Evolutionary conservation across 176 grass and related monocot genomes (phyloP).

Genomic region (Triticum dicoccoides): DNA sequence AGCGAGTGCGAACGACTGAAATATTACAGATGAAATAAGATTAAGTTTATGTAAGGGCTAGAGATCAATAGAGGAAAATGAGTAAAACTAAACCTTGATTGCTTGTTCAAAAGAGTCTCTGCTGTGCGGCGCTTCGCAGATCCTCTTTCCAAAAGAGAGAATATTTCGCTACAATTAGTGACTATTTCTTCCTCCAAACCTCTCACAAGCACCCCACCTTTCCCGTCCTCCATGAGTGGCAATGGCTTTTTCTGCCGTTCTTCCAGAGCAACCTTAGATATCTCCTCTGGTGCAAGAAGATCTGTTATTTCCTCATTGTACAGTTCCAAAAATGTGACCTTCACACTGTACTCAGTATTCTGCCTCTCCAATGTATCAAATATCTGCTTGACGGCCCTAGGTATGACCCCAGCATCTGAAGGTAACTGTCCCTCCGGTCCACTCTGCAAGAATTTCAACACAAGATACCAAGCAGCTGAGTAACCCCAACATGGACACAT

Average conservation of each 20-base stretch:
- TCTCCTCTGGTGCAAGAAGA: conserved; percentile 90
- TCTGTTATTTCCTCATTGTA: conserved; percentile 99
- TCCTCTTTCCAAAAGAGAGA: conserved; percentile 90
- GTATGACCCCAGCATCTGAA: conserved; percentile 84
- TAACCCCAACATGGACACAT: not conserved
- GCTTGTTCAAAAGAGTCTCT: conserved; percentile 95
- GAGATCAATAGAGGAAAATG: not conserved
- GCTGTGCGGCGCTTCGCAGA: conserved; percentile 93
- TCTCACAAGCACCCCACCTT: conserved; percentile 93
- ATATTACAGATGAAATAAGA: conserved; percentile 25
- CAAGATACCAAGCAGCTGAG: not conserved
- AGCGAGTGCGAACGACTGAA: conserved; percentile 97
- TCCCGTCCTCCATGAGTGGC: conserved; percentile 98
- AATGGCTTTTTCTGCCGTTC: conserved; percentile 81
- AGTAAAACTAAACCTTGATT: conserved; percentile 82
- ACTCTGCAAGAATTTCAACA: conserved; percentile 47
- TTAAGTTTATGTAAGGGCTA: not conserved
- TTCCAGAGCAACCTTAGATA: conserved; percentile 71
- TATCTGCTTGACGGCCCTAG: conserved; percentile 94
- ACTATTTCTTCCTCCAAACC: conserved; percentile 98
- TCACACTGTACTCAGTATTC: conserved; percentile 97
- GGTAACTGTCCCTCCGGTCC: conserved; percentile 70
- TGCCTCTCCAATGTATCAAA: conserved; percentile 91
- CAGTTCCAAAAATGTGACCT: conserved; percentile 94
- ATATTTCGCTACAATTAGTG: conserved; percentile 78